Evolutionary conservation across 1,139 yeast genomes (phyloP).

Genomic region (Scheffersomyces illinoinensis): DNA sequence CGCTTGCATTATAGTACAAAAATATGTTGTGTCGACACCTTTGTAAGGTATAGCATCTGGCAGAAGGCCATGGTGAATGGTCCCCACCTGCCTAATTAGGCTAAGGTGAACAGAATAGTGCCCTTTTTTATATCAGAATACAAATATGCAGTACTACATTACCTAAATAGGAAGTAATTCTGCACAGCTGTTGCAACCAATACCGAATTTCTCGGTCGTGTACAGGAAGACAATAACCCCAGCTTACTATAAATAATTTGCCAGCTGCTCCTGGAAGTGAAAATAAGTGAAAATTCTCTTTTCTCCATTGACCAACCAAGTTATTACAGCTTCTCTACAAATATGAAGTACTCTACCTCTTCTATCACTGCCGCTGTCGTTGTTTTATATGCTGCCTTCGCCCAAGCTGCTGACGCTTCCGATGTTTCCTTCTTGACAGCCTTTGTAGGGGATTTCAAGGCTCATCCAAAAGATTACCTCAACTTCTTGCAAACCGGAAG

Average conservation of each 20-base stretch:
- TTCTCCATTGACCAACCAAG: neutral
- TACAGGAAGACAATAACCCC: neutral
- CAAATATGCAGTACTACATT: neutral
- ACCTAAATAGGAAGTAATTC: neutral
- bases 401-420: conserved; percentile 25
- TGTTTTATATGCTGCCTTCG: conserved; percentile 14
- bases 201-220: neutral
- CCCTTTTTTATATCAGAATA: neutral
- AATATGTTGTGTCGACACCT: neutral
- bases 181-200: neutral
- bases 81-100: neutral
- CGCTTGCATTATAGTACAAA: neutral
- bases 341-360: conserved; percentile 19
- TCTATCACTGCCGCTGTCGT: conserved; percentile 10
- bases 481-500: conserved; percentile 34
- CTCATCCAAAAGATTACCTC: conserved; percentile 24
- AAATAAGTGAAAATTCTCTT: neutral
- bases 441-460: conserved; percentile 37
- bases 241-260: neutral
- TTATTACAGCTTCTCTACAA: neutral
- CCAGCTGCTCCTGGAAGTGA: neutral
- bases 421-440: conserved; percentile 41
- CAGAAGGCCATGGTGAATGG: neutral
- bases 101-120: neutral
- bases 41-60: neutral